Conservation (phyloP, 768 basidiomycete species). For the Coprinopsis cinerea region DNA sequence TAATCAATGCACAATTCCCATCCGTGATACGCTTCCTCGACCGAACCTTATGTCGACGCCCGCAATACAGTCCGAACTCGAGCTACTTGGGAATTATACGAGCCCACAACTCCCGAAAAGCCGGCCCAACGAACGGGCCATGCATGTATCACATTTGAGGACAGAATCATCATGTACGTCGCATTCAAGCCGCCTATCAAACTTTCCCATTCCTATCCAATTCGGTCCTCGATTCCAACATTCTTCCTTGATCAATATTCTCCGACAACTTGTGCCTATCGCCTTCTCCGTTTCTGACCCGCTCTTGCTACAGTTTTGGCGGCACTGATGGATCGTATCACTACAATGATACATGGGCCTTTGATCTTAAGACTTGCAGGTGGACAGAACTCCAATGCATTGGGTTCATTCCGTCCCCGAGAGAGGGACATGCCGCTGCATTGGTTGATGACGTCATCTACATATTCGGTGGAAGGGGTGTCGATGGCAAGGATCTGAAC, state of each 20-base stretch:
- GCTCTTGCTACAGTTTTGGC: slow-evolving; percentile 61
- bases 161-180: slow-evolving; percentile 78
- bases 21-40: not conserved
- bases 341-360: slow-evolving; percentile 98
- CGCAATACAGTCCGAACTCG: slow-evolving; percentile 64
- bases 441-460: slow-evolving; percentile 97
- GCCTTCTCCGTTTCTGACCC: slow-evolving; percentile 2
- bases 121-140: slow-evolving; percentile 91
- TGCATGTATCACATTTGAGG: slow-evolving; percentile 74
- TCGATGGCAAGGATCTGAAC: slow-evolving; percentile 92
- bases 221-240: not conserved
- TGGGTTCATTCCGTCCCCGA: slow-evolving; percentile 90
- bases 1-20: not conserved
- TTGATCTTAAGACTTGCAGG: slow-evolving; percentile 68
- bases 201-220: slow-evolving; percentile 4
- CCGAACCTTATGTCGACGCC: slow-evolving; percentile 6
- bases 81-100: slow-evolving; percentile 78
- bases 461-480: slow-evolving; percentile 93
- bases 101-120: slow-evolving; percentile 50
- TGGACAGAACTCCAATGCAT: slow-evolving; percentile 96
- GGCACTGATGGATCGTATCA: slow-evolving; percentile 99
- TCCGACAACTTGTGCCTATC: not conserved
- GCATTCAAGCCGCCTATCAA: slow-evolving; percentile 9
- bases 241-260: not conserved
- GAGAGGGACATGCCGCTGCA: slow-evolving; percentile 95